Percentiles rank a stretch among this genome's conserved stretches.
Evolutionary conservation across 2,329 filamentous ascomycete species (phyloP).

Genomic region (Fusarium marasasianum): DNA sequence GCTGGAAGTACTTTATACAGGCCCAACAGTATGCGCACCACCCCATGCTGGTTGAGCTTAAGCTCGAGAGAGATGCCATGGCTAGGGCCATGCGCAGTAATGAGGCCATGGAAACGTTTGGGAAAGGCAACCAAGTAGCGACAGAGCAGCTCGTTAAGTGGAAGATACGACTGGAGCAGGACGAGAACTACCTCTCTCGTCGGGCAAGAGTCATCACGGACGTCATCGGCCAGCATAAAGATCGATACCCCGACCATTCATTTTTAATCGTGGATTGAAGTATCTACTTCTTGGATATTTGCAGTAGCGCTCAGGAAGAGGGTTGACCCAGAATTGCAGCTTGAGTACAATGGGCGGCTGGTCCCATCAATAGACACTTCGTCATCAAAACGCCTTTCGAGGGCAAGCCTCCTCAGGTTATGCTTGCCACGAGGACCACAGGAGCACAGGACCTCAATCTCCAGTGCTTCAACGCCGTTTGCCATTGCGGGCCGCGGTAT

Average conservation of each 20-base stretch:
- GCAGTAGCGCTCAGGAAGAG: no score
- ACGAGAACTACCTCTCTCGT: not conserved
- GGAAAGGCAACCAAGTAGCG: not conserved
- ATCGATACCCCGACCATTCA: not conserved
- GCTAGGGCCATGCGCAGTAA: not conserved
- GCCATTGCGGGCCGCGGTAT: not conserved
- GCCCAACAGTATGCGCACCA: not conserved
- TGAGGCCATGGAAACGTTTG: fast-evolving
- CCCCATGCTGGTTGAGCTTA: not conserved
- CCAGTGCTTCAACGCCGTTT: not conserved
- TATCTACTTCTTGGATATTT: not conserved
- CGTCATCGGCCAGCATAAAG: not conserved
- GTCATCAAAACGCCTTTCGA: not conserved
- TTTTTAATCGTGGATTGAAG: not conserved
- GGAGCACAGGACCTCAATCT: not conserved
- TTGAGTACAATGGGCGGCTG: not conserved
- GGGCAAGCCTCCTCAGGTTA: not conserved
- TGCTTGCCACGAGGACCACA: not conserved
- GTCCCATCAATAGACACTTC: not conserved
- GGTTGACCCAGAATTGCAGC: not conserved
- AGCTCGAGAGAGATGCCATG: not conserved
- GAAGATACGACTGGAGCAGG: not conserved
- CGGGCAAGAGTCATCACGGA: not conserved
- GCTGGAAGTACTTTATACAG: no score
- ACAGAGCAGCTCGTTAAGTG: not conserved